Evolutionary conservation across 2,329 filamentous ascomycete genomes (phyloP).

Genomic region (Colletotrichum shisoi): DNA sequence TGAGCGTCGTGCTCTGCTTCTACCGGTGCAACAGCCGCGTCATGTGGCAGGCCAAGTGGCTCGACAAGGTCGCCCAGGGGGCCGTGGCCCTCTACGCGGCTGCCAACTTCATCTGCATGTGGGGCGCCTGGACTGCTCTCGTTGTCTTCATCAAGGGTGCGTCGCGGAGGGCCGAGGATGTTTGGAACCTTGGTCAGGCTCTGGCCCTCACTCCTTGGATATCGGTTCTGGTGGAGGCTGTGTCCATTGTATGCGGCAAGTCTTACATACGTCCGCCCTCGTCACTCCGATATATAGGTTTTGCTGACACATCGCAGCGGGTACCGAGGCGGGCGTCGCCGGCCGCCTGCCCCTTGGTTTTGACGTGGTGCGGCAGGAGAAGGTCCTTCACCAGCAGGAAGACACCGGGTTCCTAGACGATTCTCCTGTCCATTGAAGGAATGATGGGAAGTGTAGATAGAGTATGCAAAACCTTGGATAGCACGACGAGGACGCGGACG

Average conservation of each 20-base stretch:
- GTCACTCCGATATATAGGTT: too few species aligned
- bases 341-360: conserved; percentile 26
- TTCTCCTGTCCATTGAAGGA: not conserved
- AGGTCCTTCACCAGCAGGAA: conserved; percentile 16
- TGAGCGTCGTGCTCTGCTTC: conserved; percentile 30
- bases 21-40: conserved; percentile 32
- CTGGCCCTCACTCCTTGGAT: conserved; percentile 27
- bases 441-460: too few species aligned
- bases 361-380: conserved; percentile 12
- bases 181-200: conserved; percentile 28
- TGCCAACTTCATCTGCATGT: conserved; percentile 32
- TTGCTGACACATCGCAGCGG: not conserved
- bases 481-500: not conserved
- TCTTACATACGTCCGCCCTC: not conserved
- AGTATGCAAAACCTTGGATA: not conserved
- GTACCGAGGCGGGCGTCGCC: conserved; percentile 9
- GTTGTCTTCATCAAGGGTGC: conserved; percentile 14
- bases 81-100: conserved; percentile 19
- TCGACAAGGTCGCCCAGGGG: conserved; percentile 7
- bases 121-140: conserved; percentile 28
- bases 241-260: conserved; percentile 22
- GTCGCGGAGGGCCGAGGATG: not conserved
- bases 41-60: conserved; percentile 32
- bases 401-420: conserved; percentile 10
- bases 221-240: conserved; percentile 20